Base-by-base conservation (phyloP, 306 rosid genomes). In the Cercis canadensis region DNA sequence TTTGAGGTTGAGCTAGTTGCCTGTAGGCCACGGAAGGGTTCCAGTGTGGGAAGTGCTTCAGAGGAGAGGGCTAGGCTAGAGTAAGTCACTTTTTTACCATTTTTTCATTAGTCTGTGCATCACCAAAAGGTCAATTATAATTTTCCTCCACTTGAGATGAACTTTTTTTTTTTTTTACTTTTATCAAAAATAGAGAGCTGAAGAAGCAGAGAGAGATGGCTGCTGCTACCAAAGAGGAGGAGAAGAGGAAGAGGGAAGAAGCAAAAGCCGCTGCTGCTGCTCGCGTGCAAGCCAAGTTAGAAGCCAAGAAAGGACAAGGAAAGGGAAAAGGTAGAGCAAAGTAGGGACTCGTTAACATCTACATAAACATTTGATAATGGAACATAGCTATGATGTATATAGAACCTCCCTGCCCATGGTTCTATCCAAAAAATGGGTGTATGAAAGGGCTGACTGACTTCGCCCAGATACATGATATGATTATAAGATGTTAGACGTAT, bases 1-100 rank as follows among this genome's bases (percentile, higher is more conserved):
- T 94, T 94, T 51, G 97, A 90, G 77, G 96, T 94, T 80, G 97
- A 94, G 86, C 77, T 94, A 75, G 85, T 91, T 67, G 92, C 96
- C 4, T 91, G 99, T 86, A 79, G 80, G 75, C 99, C 96, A 0
- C 83, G 99, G 61, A 94, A 91, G 86, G 97, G 97, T 7, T 86
- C 93, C 51, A 91, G 95, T 61, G 46, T 87, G 53, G 96, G 81
- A 41, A 87, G 96, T 69, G 99, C 88, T 76, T 87, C 97, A 6
- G 99, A 94, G 75, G 99, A 94, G 82, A 86, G 99, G 76, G 92
- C 92, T 32, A 87, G 99, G 82, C 96, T 94, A 15, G 97, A 89
- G 99, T 94, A 84, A 89, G 97, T 73, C 18, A 10, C 51, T 37
- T 53, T 13, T 29, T 5, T 46, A 4, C 34, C 16, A 21, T 72